A percentile compares a stretch with the other conserved stretches of the same genome.
These are phyloP conservation scores for Pisolithus albus DNA, from an alignment of 768 basidiomycete genomes.

Conservation along the genomic window DNA sequence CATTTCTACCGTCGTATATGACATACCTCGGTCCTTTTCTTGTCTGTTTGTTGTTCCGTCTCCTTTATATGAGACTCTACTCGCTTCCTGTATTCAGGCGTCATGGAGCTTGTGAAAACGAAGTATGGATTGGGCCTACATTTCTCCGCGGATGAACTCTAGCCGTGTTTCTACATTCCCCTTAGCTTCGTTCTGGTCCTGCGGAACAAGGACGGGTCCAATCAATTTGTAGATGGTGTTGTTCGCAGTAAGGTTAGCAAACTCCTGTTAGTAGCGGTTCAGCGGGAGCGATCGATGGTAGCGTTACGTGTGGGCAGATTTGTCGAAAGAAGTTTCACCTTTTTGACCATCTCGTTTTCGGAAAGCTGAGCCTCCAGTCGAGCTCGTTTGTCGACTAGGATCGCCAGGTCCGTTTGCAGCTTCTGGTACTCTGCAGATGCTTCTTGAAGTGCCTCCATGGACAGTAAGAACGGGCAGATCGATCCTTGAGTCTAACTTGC, in stretches of 20 bases:
- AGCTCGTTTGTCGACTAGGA: conserved; percentile 73
- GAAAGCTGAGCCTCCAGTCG: conserved; percentile 84
- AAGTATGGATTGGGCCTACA: conserved; percentile 42
- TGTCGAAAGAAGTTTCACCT: conserved; percentile 38
- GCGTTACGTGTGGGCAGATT: too few relatives aligned
- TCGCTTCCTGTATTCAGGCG: conserved; percentile 48
- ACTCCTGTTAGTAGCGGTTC: conserved; percentile 53
- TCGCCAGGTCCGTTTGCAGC: conserved; percentile 66
- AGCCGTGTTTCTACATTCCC: conserved; percentile 83
- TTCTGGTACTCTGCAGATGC: conserved; percentile 75
- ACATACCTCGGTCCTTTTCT: conserved; percentile 74
- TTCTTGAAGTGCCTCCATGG: conserved; percentile 58
- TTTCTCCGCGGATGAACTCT: conserved; percentile 82
- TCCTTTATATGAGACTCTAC: conserved; percentile 81
- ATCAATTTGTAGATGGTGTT: conserved; percentile 88
- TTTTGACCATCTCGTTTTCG: conserved; percentile 89
- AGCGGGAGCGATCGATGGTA: too few relatives aligned
- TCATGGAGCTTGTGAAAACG: neutral
- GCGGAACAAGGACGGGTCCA: conserved; percentile 84
- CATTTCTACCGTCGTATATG: neutral
- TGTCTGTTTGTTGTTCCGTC: conserved; percentile 65
- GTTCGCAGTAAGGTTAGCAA: conserved; percentile 59
- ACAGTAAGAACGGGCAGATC: conserved; percentile 32
- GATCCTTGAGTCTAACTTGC: neutral
- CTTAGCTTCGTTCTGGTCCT: conserved; percentile 84